phyloP scores from a whole-genome alignment of 2,329 filamentous ascomycete species.

The Neodidymelliopsis sp. region DNA sequence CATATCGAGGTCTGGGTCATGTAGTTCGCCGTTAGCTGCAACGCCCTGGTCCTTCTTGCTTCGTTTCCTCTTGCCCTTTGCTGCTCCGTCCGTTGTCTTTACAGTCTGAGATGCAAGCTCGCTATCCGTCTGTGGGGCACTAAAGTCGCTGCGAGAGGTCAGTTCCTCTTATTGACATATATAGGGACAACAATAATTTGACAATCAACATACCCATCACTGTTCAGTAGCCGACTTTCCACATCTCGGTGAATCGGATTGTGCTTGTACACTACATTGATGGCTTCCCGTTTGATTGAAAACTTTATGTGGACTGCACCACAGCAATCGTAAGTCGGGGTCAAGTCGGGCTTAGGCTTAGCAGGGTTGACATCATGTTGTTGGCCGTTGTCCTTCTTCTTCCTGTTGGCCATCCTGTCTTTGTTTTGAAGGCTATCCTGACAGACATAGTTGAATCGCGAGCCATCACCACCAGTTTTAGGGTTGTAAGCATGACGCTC shows the following conservation, averaged over 20 bases:
- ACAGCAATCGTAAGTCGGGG: constrained; percentile 43
- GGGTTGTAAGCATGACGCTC: constrained; percentile 40
- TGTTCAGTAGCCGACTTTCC: constrained; percentile 19
- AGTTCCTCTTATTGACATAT: background rate
- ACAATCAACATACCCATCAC: constrained; percentile 27
- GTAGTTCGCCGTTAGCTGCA: constrained; percentile 19
- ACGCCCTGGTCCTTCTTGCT: constrained; percentile 21
- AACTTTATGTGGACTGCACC: constrained; percentile 47
- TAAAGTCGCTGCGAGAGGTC: background rate
- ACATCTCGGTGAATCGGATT: constrained; percentile 43
- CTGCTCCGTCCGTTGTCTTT: background rate
- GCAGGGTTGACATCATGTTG: constrained; percentile 12
- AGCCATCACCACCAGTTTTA: constrained; percentile 39
- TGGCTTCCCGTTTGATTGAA: constrained; percentile 42
- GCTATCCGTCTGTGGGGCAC: background rate
- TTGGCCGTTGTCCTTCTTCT: constrained; percentile 25
- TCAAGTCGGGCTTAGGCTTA: background rate
- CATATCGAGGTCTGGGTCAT: constrained; percentile 28
- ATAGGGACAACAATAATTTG: background rate
- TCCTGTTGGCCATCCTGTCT: constrained; percentile 33
- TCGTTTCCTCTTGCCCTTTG: constrained; percentile 27
- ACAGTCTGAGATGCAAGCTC: background rate
- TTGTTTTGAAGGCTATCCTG: constrained; percentile 44
- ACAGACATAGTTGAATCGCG: constrained; percentile 45
- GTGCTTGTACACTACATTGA: constrained; percentile 48